Percentiles rank a stretch among this genome's conserved stretches.
phyloP scores from a whole-genome alignment of 2,329 filamentous ascomycete genomes.

The Fusarium illudens region DNA sequence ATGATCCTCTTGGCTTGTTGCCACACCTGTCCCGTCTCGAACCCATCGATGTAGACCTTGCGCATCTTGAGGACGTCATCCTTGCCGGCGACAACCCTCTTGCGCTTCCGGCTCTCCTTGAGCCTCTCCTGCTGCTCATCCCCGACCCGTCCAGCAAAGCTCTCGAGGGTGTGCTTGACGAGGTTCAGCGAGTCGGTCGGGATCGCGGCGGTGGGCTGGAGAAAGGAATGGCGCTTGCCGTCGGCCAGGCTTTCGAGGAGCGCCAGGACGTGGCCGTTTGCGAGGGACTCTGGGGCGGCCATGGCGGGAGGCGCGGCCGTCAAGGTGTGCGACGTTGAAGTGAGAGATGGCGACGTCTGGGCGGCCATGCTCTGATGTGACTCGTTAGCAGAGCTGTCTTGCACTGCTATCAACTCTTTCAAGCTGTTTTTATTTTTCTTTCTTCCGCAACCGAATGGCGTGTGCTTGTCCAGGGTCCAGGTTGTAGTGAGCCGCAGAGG shows the following conservation, averaged over 20 bases:
- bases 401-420: slow-evolving; percentile 10
- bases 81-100: slow-evolving; percentile 64
- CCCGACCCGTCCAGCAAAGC: slow-evolving; percentile 76
- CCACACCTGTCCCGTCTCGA: slow-evolving; percentile 90
- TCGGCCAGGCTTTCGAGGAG: slow-evolving; percentile 67
- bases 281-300: slow-evolving; percentile 49
- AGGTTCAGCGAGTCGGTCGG: slow-evolving; percentile 75
- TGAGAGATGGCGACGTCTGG: slow-evolving; percentile 65
- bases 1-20: slow-evolving; percentile 90
- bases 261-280: slow-evolving; percentile 53
- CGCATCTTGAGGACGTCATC: slow-evolving; percentile 75
- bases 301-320: slow-evolving; percentile 59
- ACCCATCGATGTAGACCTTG: slow-evolving; percentile 86
- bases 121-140: slow-evolving; percentile 75
- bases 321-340: slow-evolving; percentile 71
- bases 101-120: slow-evolving; percentile 79
- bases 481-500: slow-evolving; percentile 9
- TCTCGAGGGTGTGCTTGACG: slow-evolving; percentile 83
- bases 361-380: slow-evolving; percentile 46
- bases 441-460: neutral
- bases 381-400: slow-evolving; percentile 22
- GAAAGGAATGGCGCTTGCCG: slow-evolving; percentile 73
- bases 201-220: slow-evolving; percentile 75
- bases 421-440: neutral
- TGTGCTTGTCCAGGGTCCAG: neutral